These are phyloP conservation scores for Stephania cephalantha DNA, from an alignment of 164 flowering plant genomes.

Conservation along the genomic window DNA sequence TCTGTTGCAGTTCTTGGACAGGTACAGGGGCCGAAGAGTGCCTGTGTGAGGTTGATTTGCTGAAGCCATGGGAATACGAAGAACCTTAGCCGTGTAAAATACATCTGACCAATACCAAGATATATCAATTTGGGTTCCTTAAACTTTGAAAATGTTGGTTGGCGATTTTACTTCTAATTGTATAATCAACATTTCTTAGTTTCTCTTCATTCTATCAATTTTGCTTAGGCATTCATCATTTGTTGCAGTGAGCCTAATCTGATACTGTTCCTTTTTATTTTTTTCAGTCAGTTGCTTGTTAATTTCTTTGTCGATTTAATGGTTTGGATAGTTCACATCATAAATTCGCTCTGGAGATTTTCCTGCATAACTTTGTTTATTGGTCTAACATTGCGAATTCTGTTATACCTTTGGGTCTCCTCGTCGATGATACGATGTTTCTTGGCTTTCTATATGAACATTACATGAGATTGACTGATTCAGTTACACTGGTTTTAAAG, in stretches of 20 bases:
- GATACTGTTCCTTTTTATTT: not conserved
- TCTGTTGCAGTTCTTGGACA: slow-evolving; percentile 12
- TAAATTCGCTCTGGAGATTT: not conserved
- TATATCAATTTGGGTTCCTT: slow-evolving; percentile 3
- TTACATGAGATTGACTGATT: no score
- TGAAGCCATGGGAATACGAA: not conserved
- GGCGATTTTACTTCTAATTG: not conserved
- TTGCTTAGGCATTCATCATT: not conserved
- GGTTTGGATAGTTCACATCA: not conserved
- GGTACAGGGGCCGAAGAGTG: slow-evolving; percentile 13
- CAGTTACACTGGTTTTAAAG: no score
- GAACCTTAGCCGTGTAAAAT: not conserved
- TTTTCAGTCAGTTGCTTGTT: no score
- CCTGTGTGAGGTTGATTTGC: slow-evolving; percentile 10
- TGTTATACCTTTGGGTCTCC: no score
- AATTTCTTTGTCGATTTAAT: no score
- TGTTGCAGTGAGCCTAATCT: not conserved
- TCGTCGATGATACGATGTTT: no score
- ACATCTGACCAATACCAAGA: not conserved
- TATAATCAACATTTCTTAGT: not conserved
- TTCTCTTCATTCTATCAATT: not conserved
- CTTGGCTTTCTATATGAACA: no score
- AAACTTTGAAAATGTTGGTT: not conserved
- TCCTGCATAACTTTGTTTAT: not conserved
- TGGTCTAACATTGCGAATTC: no score